Percentiles rank a stretch among this genome's conserved stretches.
Conservation (phyloP, 2,329 filamentous ascomycete genomes). For the Pleomassaria siparia region DNA sequence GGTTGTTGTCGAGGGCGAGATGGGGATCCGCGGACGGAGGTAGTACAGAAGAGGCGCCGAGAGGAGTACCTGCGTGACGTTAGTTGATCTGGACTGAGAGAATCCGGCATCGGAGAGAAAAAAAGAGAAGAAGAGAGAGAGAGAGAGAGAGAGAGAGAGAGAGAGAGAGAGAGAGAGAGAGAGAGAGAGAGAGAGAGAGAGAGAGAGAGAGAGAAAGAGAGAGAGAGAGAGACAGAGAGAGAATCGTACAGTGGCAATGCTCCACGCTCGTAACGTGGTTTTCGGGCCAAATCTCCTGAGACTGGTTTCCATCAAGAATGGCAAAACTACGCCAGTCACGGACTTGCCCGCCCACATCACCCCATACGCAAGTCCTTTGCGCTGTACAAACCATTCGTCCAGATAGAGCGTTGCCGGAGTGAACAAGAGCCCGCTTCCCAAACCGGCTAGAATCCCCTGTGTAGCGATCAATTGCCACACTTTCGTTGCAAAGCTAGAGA, state of each 20-base stretch:
- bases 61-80: slow-evolving; percentile 25
- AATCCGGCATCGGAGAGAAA: no score
- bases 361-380: slow-evolving; percentile 64
- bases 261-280: slow-evolving; percentile 46
- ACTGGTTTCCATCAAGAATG: slow-evolving; percentile 45
- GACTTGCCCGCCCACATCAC: slow-evolving; percentile 57
- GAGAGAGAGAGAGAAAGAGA: background rate
- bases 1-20: slow-evolving; percentile 12
- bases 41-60: slow-evolving; percentile 32
- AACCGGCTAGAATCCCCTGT: slow-evolving; percentile 63
- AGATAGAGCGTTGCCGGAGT: slow-evolving; percentile 60
- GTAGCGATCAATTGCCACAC: slow-evolving; percentile 59
- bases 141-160: background rate
- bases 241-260: slow-evolving; percentile 22
- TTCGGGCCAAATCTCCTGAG: slow-evolving; percentile 42
- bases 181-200: background rate
- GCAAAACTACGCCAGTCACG: slow-evolving; percentile 47
- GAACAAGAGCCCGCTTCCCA: slow-evolving; percentile 60
- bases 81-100: background rate
- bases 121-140: no score
- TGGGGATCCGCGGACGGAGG: slow-evolving; percentile 37
- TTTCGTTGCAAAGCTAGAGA: slow-evolving; percentile 55
- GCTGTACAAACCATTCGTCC: slow-evolving; percentile 63
- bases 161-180: background rate
- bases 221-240: background rate